Evolutionary conservation across 331 rosid genomes (phyloP).

Genomic region (Spiraea crenata): DNA sequence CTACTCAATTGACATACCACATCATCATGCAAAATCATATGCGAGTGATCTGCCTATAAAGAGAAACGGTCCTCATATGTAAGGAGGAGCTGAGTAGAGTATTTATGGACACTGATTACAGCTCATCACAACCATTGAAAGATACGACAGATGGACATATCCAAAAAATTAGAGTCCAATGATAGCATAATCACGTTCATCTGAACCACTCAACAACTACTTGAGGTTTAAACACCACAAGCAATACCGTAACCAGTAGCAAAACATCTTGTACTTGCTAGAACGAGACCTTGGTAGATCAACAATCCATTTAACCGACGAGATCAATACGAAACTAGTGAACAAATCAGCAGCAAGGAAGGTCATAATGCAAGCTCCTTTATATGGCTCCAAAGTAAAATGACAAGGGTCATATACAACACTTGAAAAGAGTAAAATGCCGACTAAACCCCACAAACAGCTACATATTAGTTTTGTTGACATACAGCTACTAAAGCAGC

Average conservation of each 20-base stretch:
- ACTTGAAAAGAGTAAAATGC: conserved; percentile 17
- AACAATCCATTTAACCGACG: not conserved
- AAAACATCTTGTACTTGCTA: not conserved
- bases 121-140: too few species aligned
- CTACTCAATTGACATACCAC: too few species aligned
- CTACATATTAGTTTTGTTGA: conserved; percentile 35
- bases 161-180: too few species aligned
- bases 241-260: not conserved
- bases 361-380: conserved; percentile 22
- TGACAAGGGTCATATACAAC: conserved; percentile 29
- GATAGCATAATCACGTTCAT: too few species aligned
- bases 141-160: too few species aligned
- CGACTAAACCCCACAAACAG: conserved; percentile 35
- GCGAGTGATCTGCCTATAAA: too few species aligned
- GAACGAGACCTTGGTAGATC: not conserved
- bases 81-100: too few species aligned
- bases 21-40: too few species aligned
- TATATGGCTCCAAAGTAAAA: conserved; percentile 17
- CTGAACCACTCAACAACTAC: too few species aligned
- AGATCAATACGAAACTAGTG: not conserved
- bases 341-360: not conserved
- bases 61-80: too few species aligned
- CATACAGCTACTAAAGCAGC: conserved; percentile 32
- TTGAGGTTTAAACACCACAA: too few species aligned
- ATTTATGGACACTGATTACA: too few species aligned